These are phyloP conservation scores for Prunus campanulata DNA, from an alignment of 306 rosid species.

Conservation along the genomic window DNA sequence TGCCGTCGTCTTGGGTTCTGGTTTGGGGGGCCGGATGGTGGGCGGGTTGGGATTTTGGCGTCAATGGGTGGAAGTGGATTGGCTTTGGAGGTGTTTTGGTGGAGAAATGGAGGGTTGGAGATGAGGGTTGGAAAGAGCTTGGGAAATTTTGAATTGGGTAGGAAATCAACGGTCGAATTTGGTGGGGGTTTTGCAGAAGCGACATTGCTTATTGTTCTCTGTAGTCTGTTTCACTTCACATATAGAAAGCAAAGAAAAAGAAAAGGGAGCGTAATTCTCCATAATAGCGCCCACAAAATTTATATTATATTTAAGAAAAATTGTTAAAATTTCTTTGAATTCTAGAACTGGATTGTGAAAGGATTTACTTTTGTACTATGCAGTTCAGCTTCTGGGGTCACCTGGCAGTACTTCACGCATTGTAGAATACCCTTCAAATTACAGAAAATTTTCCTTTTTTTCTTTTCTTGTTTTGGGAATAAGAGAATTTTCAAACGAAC, in stretches of 20 bases:
- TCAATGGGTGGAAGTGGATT: slow-evolving; percentile 7
- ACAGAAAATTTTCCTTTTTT: too few relatives aligned
- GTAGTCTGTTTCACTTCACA: not conserved
- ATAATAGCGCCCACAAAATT: too few relatives aligned
- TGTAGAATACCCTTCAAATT: too few relatives aligned
- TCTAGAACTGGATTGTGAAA: too few relatives aligned
- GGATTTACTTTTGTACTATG: too few relatives aligned
- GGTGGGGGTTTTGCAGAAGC: slow-evolving; percentile 20
- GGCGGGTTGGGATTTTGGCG: slow-evolving; percentile 40
- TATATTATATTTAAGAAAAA: too few relatives aligned
- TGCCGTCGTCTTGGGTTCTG: slow-evolving; percentile 59
- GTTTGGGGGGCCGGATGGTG: slow-evolving; percentile 17
- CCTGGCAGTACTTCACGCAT: too few relatives aligned
- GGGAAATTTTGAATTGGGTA: slow-evolving; percentile 15
- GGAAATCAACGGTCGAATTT: slow-evolving; percentile 27
- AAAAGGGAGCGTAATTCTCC: not conserved
- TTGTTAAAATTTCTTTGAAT: too few relatives aligned
- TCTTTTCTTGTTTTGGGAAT: too few relatives aligned
- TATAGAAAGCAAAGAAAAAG: not conserved
- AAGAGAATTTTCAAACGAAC: not conserved
- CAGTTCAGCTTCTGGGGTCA: too few relatives aligned
- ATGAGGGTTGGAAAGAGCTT: not conserved
- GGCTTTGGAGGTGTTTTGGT: not conserved
- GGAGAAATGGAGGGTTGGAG: slow-evolving; percentile 14
- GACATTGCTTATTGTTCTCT: slow-evolving; percentile 27